A percentile compares a stretch with the other conserved stretches of the same genome.
phyloP scores from a whole-genome alignment of 106 monocot genomes.

The Dioscorea alata region DNA sequence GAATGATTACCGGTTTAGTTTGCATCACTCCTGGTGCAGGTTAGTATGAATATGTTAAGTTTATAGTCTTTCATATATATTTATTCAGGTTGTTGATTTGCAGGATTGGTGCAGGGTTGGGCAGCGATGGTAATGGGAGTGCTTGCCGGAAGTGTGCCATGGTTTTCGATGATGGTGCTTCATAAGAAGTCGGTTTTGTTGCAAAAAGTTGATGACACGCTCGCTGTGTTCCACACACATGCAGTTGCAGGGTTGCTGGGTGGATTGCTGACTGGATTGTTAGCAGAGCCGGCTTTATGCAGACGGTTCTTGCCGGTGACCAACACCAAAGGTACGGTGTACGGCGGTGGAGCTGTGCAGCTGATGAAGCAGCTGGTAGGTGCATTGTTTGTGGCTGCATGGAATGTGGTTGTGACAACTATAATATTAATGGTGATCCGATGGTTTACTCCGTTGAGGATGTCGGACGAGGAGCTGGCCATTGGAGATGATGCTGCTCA shows the following conservation, averaged over 20 bases:
- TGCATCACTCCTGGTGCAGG: conserved; percentile 45
- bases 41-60: not conserved
- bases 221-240: not conserved
- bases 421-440: conserved; percentile 3
- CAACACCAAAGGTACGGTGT: conserved; percentile 10
- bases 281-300: conserved; percentile 18
- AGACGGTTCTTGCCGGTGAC: conserved; percentile 17
- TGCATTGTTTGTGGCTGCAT: conserved; percentile 16
- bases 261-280: conserved; percentile 1
- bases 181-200: conserved; percentile 14
- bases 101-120: conserved; percentile 46
- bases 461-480: conserved; percentile 20
- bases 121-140: conserved; percentile 30
- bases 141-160: conserved; percentile 22
- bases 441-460: conserved; percentile 14
- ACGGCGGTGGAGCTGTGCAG: conserved; percentile 21
- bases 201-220: conserved; percentile 12
- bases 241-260: conserved; percentile 2
- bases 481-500: conserved; percentile 29
- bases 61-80: not conserved
- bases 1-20: conserved; percentile 41
- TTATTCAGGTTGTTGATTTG: not conserved
- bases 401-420: conserved; percentile 23
- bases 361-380: conserved; percentile 21
- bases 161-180: conserved; percentile 32